These are phyloP conservation scores for Annulohypoxylon bovei DNA, from an alignment of 495 filamentous ascomycete species.

Conservation along the genomic window DNA sequence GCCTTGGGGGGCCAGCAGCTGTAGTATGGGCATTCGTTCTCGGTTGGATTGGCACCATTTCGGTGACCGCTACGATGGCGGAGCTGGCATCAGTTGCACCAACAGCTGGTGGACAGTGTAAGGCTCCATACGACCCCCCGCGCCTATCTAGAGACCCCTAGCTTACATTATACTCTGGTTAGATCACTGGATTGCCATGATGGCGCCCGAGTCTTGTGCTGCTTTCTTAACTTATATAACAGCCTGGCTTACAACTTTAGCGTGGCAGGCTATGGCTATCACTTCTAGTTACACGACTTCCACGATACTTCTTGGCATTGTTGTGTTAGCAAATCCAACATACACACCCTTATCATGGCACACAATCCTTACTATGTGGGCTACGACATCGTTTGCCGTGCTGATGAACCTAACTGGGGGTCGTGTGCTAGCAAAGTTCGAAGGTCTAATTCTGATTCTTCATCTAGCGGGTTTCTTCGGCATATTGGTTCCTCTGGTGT, in stretches of 20 bases:
- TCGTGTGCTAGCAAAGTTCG: constrained; percentile 55
- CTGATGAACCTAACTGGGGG: constrained; percentile 57
- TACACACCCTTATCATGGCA: constrained; percentile 53
- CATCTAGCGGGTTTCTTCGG: constrained; percentile 64
- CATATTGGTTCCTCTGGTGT: constrained; percentile 61
- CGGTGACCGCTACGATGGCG: constrained; percentile 55
- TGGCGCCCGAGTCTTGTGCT: constrained; percentile 24
- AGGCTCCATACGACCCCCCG: neutral
- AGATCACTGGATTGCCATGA: constrained; percentile 42
- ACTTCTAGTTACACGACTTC: constrained; percentile 18
- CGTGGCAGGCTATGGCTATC: constrained; percentile 32
- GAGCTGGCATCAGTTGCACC: constrained; percentile 61
- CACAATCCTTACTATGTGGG: constrained; percentile 59
- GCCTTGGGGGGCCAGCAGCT: constrained; percentile 61
- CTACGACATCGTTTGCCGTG: constrained; percentile 51
- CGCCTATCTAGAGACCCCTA: neutral
- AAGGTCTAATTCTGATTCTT: constrained; percentile 58
- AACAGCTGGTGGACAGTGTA: constrained; percentile 42
- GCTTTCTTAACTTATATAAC: constrained; percentile 36
- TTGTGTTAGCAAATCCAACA: constrained; percentile 23
- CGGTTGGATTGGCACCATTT: constrained; percentile 59
- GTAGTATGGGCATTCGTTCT: constrained; percentile 64
- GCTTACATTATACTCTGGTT: neutral
- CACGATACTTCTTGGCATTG: constrained; percentile 58
- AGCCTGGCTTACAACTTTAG: constrained; percentile 29